A percentile compares a stretch with the other conserved stretches of the same genome.
phyloP scores from a whole-genome alignment of 768 basidiomycete species.

The Solioccasus polychromus region DNA sequence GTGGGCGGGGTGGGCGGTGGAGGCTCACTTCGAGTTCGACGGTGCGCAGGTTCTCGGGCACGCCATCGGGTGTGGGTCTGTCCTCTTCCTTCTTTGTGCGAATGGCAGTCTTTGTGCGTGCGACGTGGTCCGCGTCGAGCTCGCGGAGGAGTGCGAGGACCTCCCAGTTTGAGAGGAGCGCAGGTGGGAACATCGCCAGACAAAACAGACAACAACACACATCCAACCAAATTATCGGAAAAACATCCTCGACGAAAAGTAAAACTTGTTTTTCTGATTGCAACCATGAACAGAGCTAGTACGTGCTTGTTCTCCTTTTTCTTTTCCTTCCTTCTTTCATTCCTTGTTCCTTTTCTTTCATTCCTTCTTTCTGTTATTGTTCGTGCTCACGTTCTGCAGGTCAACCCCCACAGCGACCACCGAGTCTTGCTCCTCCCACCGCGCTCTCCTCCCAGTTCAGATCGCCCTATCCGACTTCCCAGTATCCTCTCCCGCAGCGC shows the following conservation, averaged over 20 bases:
- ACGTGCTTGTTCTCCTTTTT: constrained; percentile 21
- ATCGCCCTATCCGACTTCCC: constrained; percentile 41
- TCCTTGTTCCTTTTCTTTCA: constrained; percentile 9
- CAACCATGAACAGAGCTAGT: constrained; percentile 62
- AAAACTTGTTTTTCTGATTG: too few species aligned
- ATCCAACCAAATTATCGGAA: constrained; percentile 2
- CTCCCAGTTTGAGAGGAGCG: constrained; percentile 88
- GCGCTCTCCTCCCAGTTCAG: constrained; percentile 64
- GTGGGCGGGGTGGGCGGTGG: neutral
- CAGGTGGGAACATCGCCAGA: constrained; percentile 32
- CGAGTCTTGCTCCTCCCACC: constrained; percentile 67
- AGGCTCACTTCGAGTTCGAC: constrained; percentile 66
- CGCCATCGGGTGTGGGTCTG: constrained; percentile 46
- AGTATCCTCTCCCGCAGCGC: constrained; percentile 30
- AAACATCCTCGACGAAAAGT: constrained; percentile 2
- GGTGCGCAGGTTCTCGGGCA: constrained; percentile 79
- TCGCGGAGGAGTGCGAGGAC: constrained; percentile 75
- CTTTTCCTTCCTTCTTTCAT: constrained; percentile 13
- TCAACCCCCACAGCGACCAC: constrained; percentile 80
- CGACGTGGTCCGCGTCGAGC: constrained; percentile 70
- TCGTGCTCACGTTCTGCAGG: constrained; percentile 42
- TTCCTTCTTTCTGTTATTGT: too few species aligned
- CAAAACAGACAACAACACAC: constrained; percentile 11
- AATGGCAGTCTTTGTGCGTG: constrained; percentile 64
- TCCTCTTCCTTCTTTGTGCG: constrained; percentile 80